A percentile compares a stretch with the other conserved stretches of the same genome.
Evolutionary conservation across 1,139 yeast species (phyloP).

Genomic region (Blastobotrys ciferrii): DNA sequence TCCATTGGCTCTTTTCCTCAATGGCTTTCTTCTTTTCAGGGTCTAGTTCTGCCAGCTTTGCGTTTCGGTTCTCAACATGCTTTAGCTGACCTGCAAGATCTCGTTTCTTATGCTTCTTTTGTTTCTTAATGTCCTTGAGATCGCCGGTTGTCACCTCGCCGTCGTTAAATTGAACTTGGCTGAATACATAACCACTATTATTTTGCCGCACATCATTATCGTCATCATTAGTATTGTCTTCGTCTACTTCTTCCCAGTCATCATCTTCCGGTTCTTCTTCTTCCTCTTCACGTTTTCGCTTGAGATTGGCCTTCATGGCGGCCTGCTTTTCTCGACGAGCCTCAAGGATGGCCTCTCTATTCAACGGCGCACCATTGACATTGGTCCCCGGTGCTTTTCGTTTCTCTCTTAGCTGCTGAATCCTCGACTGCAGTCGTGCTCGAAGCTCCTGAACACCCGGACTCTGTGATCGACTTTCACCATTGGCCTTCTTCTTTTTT

Average conservation of each 20-base stretch:
- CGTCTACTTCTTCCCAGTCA: conserved; percentile 16
- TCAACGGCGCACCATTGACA: conserved; percentile 74
- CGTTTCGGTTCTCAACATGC: conserved; percentile 71
- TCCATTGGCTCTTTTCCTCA: conserved; percentile 81
- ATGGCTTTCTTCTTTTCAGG: conserved; percentile 60
- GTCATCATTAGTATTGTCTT: conserved; percentile 20
- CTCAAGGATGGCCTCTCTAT: conserved; percentile 43
- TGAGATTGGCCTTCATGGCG: conserved; percentile 45
- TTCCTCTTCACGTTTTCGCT: conserved; percentile 31
- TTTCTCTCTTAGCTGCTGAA: conserved; percentile 65
- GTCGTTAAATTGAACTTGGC: conserved; percentile 78
- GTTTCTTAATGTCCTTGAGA: conserved; percentile 58
- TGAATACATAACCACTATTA: conserved; percentile 53
- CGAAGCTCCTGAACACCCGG: conserved; percentile 58
- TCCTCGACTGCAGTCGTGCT: conserved; percentile 69
- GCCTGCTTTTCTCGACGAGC: conserved; percentile 39
- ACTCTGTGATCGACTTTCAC: conserved; percentile 15
- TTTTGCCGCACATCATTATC: conserved; percentile 37
- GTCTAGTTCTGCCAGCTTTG: conserved; percentile 57
- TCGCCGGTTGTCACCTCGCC: conserved; percentile 83
- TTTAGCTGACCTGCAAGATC: conserved; percentile 82
- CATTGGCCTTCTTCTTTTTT: conserved; percentile 12
- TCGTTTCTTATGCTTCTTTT: conserved; percentile 76
- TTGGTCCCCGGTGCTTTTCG: conserved; percentile 91
- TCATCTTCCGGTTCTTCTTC: conserved; percentile 24